phyloP scores from a whole-genome alignment of 495 filamentous ascomycete species.

The Neurospora sp. region DNA sequence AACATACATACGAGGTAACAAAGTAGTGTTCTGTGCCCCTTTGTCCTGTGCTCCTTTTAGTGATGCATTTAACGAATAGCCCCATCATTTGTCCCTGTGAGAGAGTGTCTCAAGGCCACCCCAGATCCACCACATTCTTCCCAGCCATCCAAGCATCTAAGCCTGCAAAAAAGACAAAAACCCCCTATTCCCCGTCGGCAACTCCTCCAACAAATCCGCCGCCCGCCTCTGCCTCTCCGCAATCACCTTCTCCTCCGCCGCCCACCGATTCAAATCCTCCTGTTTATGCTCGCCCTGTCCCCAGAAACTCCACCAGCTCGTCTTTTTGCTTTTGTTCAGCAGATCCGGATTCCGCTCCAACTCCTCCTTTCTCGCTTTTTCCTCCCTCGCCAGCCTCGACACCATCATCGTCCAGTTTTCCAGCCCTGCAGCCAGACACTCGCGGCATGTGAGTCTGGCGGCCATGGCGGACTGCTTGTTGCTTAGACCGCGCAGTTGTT shows the following conservation, averaged over 20 bases:
- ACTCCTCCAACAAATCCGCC: slow-evolving; percentile 36
- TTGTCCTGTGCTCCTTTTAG: background rate
- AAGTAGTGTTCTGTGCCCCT: background rate
- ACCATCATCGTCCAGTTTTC: slow-evolving; percentile 72
- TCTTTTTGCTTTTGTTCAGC: slow-evolving; percentile 3
- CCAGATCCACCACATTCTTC: background rate
- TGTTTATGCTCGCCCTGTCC: slow-evolving; percentile 18
- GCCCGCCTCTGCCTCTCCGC: slow-evolving; percentile 35
- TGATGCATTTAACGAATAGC: background rate
- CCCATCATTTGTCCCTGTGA: background rate
- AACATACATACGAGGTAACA: background rate
- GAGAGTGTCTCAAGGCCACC: background rate
- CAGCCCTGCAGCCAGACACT: slow-evolving; percentile 62
- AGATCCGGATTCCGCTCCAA: background rate
- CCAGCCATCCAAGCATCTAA: slow-evolving; percentile 9
- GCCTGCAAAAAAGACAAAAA: slow-evolving; percentile 28
- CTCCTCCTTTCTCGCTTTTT: slow-evolving; percentile 29
- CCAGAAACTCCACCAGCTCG: slow-evolving; percentile 40
- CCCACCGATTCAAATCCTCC: slow-evolving; percentile 31
- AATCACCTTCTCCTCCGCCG: slow-evolving; percentile 43
- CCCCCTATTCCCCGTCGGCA: slow-evolving; percentile 26
- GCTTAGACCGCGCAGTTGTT: slow-evolving; percentile 34
- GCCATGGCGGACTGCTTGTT: slow-evolving; percentile 2
- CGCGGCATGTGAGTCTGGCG: slow-evolving; percentile 48
- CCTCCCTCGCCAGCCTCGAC: slow-evolving; percentile 42